phyloP scores from a whole-genome alignment of 2,329 filamentous ascomycete species.

The Fusarium redolens region DNA sequence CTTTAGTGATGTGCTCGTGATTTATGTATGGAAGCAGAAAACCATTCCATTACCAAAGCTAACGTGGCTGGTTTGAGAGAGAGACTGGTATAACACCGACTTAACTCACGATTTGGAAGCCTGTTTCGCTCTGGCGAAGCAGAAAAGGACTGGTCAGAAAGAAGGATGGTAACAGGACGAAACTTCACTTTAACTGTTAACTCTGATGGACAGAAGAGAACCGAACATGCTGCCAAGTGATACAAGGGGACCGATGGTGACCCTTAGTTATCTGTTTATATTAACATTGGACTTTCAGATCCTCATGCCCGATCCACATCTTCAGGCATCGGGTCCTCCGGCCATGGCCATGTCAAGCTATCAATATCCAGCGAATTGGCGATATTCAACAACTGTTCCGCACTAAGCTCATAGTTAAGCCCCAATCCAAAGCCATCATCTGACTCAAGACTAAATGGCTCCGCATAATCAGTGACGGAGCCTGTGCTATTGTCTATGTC shows the following conservation, averaged over 20 bases:
- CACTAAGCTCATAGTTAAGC: slow-evolving; percentile 34
- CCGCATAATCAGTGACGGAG: not conserved
- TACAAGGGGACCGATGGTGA: too few relatives aligned
- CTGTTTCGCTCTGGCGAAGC: not conserved
- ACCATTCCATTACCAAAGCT: not conserved
- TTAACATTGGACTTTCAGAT: not conserved
- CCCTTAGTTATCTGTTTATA: not conserved
- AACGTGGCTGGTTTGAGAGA: not conserved
- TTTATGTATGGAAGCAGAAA: too few relatives aligned
- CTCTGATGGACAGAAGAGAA: not conserved
- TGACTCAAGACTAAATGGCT: slow-evolving; percentile 3
- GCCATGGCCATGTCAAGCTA: slow-evolving; percentile 37
- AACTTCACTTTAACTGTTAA: too few relatives aligned
- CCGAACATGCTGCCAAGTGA: too few relatives aligned
- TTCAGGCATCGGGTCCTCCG: slow-evolving; percentile 1
- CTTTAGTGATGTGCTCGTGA: not conserved
- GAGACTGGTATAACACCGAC: not conserved
- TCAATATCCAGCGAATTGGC: slow-evolving; percentile 38
- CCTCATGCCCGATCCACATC: not conserved
- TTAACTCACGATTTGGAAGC: rapidly evolving
- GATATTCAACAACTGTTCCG: slow-evolving; percentile 35
- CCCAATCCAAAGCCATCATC: slow-evolving; percentile 14
- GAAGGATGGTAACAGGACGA: not conserved
- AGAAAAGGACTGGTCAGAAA: not conserved
- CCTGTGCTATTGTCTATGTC: not conserved